Evolutionary conservation across 2,329 filamentous ascomycete species (phyloP), one percentile per base, ranked within the genome.

Genomic region (Plectosphaerella cucumerina): DNA sequence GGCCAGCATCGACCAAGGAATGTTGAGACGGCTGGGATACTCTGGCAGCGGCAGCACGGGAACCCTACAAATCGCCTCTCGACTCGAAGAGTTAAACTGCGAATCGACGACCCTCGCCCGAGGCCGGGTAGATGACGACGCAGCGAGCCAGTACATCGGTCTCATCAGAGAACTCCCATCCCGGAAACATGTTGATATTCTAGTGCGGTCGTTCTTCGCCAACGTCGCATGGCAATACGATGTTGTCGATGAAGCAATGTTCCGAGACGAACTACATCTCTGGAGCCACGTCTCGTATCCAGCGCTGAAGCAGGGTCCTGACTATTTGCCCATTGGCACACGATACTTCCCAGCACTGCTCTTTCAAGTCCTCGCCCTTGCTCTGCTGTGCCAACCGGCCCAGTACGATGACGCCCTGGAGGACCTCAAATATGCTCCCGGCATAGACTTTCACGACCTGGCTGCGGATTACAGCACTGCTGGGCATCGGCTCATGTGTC

Each of bases 141-240:
- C 22, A 3, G 44, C 44, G 21, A 26, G 21, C 22, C 48, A 39
- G 33, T 53, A 53, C 48, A 34, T 26, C 21, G 47, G 20, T 37
- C 34, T 50, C n/a, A 50, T 50, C 20, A 44, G 48, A 21, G 31
- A 48, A 21, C 22, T 53, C 11, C 51, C 51, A 37, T 22, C 51
- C 18, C 48, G 33, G 21, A 44, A 41, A 48, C 39, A 43, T 23
- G 39, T 48, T 18, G 39, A 50, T 2, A 53, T 44, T 26, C 48
- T 53, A 2, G 51, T 53, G 44, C 22, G 34, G 14, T 33, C 34
- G 11, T 53, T 53, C 48, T 53, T 50, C 44, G 26, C 21, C 39
- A 50, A 53, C 15, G 35, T 53, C 10, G 44, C 44, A 44, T 53
- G 51, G 51, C 51, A 53, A 14, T 53, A 50, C 45, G 51, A 53